Percentiles rank a stretch among this genome's conserved stretches.
Conservation (phyloP, 192 early-diverging fungal species). For the Entomortierella beljakovae region DNA sequence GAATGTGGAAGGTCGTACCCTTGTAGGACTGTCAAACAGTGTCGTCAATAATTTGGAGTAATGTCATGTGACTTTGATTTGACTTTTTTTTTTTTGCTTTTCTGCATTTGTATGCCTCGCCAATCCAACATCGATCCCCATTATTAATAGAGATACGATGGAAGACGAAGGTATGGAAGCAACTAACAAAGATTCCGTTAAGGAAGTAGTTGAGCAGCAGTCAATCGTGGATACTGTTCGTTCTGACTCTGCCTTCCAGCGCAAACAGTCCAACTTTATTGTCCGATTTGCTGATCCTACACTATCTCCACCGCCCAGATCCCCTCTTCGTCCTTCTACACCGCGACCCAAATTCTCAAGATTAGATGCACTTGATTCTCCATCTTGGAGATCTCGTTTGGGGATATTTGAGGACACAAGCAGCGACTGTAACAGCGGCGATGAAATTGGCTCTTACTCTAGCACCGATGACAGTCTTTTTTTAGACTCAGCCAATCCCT, state of each 20-base stretch:
- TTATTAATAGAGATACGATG: no score
- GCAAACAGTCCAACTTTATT: neutral
- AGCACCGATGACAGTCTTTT: no score
- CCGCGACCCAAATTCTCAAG: neutral
- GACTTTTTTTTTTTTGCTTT: no score
- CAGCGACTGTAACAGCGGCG: neutral
- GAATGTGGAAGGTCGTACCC: no score
- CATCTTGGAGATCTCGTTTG: neutral
- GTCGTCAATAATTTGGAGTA: no score
- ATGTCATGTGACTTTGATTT: no score
- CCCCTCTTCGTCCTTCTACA: neutral
- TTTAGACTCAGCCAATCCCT: no score
- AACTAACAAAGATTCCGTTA: neutral
- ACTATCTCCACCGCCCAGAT: neutral
- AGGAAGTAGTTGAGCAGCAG: neutral
- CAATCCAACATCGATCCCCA: no score
- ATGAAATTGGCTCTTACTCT: neutral
- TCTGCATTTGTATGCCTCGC: no score
- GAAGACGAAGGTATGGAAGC: no score
- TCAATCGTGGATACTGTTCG: neutral
- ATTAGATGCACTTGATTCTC: neutral
- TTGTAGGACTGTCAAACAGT: no score
- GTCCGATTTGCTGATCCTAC: neutral
- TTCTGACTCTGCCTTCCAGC: neutral
- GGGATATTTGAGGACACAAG: neutral